Evolutionary conservation across 2,329 filamentous ascomycete species (phyloP), one percentile per base, ranked within the genome.

Genomic region (Fusarium torulosum): DNA sequence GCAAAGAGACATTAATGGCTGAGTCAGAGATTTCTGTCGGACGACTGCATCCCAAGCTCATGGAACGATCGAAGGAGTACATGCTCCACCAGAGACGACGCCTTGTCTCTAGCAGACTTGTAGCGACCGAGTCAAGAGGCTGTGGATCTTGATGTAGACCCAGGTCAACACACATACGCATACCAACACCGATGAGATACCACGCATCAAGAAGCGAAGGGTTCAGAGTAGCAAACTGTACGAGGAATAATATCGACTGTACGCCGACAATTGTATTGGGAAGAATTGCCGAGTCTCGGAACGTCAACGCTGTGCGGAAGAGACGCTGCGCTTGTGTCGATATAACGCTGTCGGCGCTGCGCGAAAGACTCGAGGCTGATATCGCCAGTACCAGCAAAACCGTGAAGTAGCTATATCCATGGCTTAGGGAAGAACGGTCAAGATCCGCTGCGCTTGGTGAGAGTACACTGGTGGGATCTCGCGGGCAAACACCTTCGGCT

Each of bases 81-180:
- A 55, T 21, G 1, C 59, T 62, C 57, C 59, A 62, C 59, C 57
- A 62, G 0, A 62, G 20, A 7, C 59, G 59, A 1, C 57, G 57
- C 1, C 59, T 7, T 19, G 59, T 62, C 8, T 62, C 57, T 4
- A 62, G 2, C 0, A 62, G 27, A 8, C 59, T 62, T 0, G 23
- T 41, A 2, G 44, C 35, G 1, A 62, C 10, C 0, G 37, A 56
- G 1, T 62, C 31, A 3, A 25, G 11, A 19, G 57, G 42, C 1
- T 47, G 37, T 0, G 59, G 59, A 47, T 62, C 59, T 19, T 62
- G 59, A 11, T 62, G 59, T 0, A 62, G 31, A 0, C 59, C 59
- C 2, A 62, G 57, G 2, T 62, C 59, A 7, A 62, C 59, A 7
- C 57, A 62, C 59, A 62, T 62, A 0, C 59, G 49, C 56, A 62